phyloP scores from a whole-genome alignment of 495 filamentous ascomycete species.

The Penicillium mononematosum region DNA sequence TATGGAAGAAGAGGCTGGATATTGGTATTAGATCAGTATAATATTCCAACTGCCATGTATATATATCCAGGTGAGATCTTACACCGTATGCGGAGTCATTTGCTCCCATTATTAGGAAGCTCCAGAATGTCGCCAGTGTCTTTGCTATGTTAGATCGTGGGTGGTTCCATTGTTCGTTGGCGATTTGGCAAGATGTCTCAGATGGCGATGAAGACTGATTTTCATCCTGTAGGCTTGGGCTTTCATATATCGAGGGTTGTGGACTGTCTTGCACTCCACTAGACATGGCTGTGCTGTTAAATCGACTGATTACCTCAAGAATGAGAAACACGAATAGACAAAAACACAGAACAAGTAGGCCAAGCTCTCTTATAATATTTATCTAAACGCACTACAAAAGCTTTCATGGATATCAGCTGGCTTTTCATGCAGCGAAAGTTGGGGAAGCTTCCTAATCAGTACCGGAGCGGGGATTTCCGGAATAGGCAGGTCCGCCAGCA shows the following conservation, averaged over 20 bases:
- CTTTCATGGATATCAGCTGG: not conserved
- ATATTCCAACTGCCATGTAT: not conserved
- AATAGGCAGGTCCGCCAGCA: conserved; percentile 8
- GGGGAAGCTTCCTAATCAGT: not conserved
- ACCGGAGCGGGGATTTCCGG: not conserved
- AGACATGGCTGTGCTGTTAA: not conserved
- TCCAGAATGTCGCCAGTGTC: conserved; percentile 60
- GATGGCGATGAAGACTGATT: not conserved
- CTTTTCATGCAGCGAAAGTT: not conserved
- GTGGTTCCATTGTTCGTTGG: conserved; percentile 58
- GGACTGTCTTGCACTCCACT: not conserved
- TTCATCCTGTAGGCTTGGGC: not conserved
- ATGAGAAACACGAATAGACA: not conserved
- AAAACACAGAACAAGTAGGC: not conserved
- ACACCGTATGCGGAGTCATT: conserved; percentile 81
- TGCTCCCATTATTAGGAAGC: conserved; percentile 71
- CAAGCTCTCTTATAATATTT: not conserved
- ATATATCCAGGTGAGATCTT: conserved; percentile 24
- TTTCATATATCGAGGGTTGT: not conserved
- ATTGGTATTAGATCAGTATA: not conserved
- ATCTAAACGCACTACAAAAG: not conserved
- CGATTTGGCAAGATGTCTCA: not conserved
- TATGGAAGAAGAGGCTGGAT: conserved; percentile 58
- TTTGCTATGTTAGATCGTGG: conserved; percentile 62
- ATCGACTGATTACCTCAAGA: not conserved